Percentiles rank a stretch among this genome's conserved stretches.
Conservation (phyloP, 257 asterid species). For the Gentiana dahurica region DNA sequence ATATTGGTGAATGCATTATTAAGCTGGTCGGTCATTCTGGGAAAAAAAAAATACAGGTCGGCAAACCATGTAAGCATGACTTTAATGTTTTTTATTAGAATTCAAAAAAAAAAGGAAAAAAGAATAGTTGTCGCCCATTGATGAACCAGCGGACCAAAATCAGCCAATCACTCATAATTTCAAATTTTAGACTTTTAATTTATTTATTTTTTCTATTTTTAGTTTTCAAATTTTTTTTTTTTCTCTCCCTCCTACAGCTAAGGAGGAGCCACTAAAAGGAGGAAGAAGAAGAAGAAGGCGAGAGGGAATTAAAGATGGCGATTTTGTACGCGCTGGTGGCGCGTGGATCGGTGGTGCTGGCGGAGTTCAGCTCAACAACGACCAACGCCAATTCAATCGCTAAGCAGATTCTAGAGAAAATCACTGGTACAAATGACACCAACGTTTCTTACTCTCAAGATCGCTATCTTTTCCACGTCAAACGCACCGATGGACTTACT, state of each 20-base stretch:
- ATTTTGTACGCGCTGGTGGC: conserved; percentile 91
- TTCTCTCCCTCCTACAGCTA: too few relatives aligned
- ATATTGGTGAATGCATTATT: too few relatives aligned
- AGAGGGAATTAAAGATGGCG: conserved; percentile 44
- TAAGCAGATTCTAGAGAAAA: conserved; percentile 81
- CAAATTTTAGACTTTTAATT: too few relatives aligned
- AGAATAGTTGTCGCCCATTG: too few relatives aligned
- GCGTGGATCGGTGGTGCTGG: conserved; percentile 88
- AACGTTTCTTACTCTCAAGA: conserved; percentile 95
- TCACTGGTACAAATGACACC: conserved; percentile 64
- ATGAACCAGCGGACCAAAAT: too few relatives aligned
- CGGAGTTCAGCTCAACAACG: conserved; percentile 69
- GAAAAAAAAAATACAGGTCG: too few relatives aligned
- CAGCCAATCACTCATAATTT: too few relatives aligned
- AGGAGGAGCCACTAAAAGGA: background rate
- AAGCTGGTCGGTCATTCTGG: too few relatives aligned
- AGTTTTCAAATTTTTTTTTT: background rate
- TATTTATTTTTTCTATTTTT: background rate
- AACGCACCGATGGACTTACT: conserved; percentile 97
- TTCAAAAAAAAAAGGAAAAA: too few relatives aligned
- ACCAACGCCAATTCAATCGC: conserved; percentile 93
- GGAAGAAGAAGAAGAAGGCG: conserved; percentile 3
- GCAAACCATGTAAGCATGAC: too few relatives aligned
- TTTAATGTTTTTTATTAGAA: too few relatives aligned
- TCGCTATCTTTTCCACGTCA: conserved; percentile 94